Evolutionary conservation across 257 asterid species (phyloP), one percentile per base, ranked within the genome.

Genomic region (Ophiorrhiza pumila): DNA sequence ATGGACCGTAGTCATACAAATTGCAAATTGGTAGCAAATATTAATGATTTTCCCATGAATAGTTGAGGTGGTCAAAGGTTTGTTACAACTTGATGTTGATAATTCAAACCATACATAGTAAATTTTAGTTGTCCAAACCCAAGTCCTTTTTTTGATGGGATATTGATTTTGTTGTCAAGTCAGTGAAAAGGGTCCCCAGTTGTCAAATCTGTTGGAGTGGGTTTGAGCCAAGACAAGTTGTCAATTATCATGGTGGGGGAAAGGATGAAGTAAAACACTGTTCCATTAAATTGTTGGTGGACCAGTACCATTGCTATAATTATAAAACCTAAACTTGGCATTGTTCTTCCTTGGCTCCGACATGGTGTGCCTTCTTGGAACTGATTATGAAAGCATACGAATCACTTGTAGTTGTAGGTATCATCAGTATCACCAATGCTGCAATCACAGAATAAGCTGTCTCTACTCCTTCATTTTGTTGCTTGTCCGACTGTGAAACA

Each of bases 301-400:
- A n/a, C n/a, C n/a, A n/a, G n/a, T n/a, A n/a, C n/a, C n/a, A n/a
- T n/a, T 27, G 25, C 69, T 42, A 23, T 64, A 13, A 64, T 41
- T 45, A 56, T 14, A 31, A 56, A 42, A n/a, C n/a, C 57, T 71
- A 71, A 41, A 41, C 27, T 71, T 57, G 75, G 75, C 67, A 14
- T 49, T 63, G 74, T 20, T 20, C 49, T 42, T 32, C 11, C 63
- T 3, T 15, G 5, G 25, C 52, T 69, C 65, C 52, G 52, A 53
- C 74, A 35, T 14, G 37, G 23, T 49, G 14, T 15, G 45, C 71
- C 59, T 46, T 31, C 45, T 31, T 20, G 8, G 22, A 0, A 0
- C 6, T 15, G 22, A 39, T 63, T 0, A 7, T 29, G 0, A 57
- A 29, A 27, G 29, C 27, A 56, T 25, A 27, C 63, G 25, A 5